phyloP scores from a whole-genome alignment of 495 filamentous ascomycete species.

The Xanthoparmelia taractica region DNA sequence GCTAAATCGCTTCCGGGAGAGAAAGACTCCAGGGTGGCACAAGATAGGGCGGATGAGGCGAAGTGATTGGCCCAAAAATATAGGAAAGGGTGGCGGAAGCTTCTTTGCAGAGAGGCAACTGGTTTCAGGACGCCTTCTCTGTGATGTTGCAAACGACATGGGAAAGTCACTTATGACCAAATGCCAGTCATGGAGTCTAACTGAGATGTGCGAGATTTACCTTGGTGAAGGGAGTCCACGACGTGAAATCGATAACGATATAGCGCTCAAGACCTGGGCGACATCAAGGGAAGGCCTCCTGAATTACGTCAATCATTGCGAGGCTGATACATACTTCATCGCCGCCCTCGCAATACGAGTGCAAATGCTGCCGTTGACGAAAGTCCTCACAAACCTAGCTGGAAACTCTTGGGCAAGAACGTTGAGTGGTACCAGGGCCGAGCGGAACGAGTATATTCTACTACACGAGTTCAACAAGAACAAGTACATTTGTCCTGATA shows the following conservation, averaged over 20 bases:
- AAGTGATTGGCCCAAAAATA: slow-evolving; percentile 77
- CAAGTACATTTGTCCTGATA: slow-evolving; percentile 97
- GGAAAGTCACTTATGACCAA: slow-evolving; percentile 96
- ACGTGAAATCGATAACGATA: slow-evolving; percentile 79
- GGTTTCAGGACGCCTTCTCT: slow-evolving; percentile 80
- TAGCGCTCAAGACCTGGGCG: slow-evolving; percentile 81
- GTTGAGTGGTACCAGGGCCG: slow-evolving; percentile 86
- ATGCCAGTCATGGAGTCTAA: slow-evolving; percentile 95
- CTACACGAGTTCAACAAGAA: slow-evolving; percentile 92
- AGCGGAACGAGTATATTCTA: slow-evolving; percentile 98
- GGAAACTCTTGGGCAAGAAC: slow-evolving; percentile 98
- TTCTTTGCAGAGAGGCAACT: slow-evolving; percentile 90
- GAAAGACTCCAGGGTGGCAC: slow-evolving; percentile 88
- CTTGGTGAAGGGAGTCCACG: slow-evolving; percentile 60
- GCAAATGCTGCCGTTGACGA: slow-evolving; percentile 89
- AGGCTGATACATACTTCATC: slow-evolving; percentile 92
- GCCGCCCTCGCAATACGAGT: slow-evolving; percentile 77
- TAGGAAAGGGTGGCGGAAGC: slow-evolving; percentile 74
- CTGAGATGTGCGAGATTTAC: slow-evolving; percentile 91
- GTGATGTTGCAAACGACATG: slow-evolving; percentile 92
- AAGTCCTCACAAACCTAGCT: slow-evolving; percentile 90
- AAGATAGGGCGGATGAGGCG: slow-evolving; percentile 79
- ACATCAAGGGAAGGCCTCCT: slow-evolving; percentile 75
- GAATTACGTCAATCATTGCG: slow-evolving; percentile 86
- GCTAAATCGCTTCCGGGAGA: slow-evolving; percentile 77